Conservation (phyloP, 106 monocot species). For the Chionographis japonica region DNA sequence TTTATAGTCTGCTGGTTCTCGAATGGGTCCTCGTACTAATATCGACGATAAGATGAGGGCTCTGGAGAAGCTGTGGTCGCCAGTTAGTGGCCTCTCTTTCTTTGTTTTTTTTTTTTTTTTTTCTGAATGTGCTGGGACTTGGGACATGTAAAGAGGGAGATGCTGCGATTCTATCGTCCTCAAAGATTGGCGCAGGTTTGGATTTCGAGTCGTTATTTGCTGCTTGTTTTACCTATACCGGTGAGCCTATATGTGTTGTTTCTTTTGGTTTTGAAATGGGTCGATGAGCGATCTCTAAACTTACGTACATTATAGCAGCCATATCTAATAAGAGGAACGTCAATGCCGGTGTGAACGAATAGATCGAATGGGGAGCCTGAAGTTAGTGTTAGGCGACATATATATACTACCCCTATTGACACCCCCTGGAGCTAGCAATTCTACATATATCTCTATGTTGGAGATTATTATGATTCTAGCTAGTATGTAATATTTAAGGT, state of each 20-base stretch:
- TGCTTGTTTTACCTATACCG: neutral
- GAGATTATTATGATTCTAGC: conserved; percentile 68
- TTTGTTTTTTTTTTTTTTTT: conserved; percentile 21
- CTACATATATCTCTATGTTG: conserved; percentile 88
- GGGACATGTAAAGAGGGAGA: too few species aligned
- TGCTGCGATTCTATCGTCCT: conserved; percentile 73
- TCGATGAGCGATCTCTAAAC: too few species aligned
- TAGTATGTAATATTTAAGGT: conserved; percentile 28
- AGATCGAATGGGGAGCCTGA: conserved; percentile 54
- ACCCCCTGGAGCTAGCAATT: conserved; percentile 81
- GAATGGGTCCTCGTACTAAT: too few species aligned
- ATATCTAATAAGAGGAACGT: conserved; percentile 50
- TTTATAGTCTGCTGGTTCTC: too few species aligned
- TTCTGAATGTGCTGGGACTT: too few species aligned
- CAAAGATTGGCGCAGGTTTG: conserved; percentile 63
- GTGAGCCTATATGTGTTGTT: neutral
- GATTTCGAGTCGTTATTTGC: neutral
- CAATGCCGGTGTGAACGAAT: conserved; percentile 28
- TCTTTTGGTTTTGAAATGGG: neutral
- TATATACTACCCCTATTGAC: conserved; percentile 61
- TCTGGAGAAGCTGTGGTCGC: neutral
- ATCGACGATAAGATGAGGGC: too few species aligned
- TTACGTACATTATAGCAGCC: conserved; percentile 32
- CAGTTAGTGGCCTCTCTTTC: neutral
- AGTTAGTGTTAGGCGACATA: conserved; percentile 69